Evolutionary conservation across 164 flowering plant genomes (phyloP).

Genomic region (Pachysandra terminalis): DNA sequence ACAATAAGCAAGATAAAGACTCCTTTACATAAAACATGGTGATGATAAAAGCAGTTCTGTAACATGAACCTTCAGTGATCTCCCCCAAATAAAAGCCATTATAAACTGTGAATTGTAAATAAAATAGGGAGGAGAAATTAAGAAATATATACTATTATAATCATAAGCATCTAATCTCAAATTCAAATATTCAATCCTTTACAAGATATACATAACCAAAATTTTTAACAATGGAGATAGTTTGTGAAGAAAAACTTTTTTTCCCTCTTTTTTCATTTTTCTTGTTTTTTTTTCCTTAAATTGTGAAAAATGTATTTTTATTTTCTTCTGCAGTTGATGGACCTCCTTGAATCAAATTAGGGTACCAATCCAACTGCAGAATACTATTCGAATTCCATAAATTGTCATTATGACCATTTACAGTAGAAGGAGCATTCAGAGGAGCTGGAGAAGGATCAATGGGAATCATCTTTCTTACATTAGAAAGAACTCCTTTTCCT

Average conservation of each 20-base stretch:
- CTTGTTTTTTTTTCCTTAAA: no score
- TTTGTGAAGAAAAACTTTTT: no score
- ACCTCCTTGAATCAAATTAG: constrained; percentile 1
- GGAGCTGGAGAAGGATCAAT: constrained; percentile 16
- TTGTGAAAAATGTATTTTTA: neutral
- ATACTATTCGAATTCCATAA: constrained; percentile 10
- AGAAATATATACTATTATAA: no score
- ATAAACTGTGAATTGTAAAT: no score
- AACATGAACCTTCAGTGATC: no score
- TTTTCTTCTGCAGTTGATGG: neutral
- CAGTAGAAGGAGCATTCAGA: constrained; percentile 7
- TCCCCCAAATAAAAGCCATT: no score
- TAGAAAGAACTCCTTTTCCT: neutral
- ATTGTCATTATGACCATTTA: constrained; percentile 3
- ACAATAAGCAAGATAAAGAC: no score
- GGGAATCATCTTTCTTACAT: neutral
- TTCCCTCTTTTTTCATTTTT: no score
- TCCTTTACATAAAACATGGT: no score
- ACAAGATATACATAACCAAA: no score
- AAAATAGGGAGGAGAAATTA: no score
- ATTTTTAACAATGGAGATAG: neutral
- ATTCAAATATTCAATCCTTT: neutral
- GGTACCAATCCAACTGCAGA: constrained; percentile 2
- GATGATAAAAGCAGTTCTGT: no score
- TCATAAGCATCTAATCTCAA: neutral